Evolutionary conservation across 371 early-diverging fungal genomes (phyloP).

Genomic region (Apophysomyces elegans): DNA sequence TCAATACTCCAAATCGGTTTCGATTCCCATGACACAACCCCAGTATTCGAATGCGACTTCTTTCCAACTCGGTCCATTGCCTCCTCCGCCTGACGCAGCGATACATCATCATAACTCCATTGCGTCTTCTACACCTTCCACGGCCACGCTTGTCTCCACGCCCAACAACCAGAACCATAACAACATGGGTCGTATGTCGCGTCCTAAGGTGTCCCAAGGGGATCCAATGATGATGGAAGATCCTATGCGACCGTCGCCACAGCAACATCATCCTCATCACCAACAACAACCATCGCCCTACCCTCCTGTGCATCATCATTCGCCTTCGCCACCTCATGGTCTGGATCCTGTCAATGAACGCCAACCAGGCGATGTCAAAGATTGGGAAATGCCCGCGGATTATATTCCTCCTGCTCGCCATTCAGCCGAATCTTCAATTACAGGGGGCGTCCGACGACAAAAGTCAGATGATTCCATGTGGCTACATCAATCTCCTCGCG

Average conservation of each 20-base stretch:
- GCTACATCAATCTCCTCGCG: slow-evolving; percentile 29
- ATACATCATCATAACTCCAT: slow-evolving; percentile 16
- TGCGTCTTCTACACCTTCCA: slow-evolving; percentile 17
- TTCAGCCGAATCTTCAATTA: slow-evolving; percentile 4
- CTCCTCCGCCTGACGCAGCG: slow-evolving; percentile 16
- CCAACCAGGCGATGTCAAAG: slow-evolving; percentile 10
- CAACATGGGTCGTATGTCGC: slow-evolving; percentile 3
- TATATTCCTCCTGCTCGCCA: slow-evolving; percentile 8
- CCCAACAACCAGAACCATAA: slow-evolving; percentile 6
- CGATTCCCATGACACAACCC: slow-evolving; percentile 11
- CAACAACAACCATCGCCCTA: neutral
- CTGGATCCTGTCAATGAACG: slow-evolving; percentile 2
- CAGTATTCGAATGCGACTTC: slow-evolving; percentile 8
- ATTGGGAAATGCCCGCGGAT: slow-evolving; percentile 15
- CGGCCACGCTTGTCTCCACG: slow-evolving; percentile 19
- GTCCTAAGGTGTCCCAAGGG: slow-evolving; percentile 6
- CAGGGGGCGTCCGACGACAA: slow-evolving; percentile 17
- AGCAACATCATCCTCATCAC: neutral
- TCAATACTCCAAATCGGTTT: slow-evolving; percentile 21
- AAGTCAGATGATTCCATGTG: slow-evolving; percentile 30
- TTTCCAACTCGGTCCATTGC: slow-evolving; percentile 13
- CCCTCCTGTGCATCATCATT: too few relatives aligned
- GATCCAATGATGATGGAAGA: slow-evolving; percentile 11
- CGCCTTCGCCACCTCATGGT: neutral
- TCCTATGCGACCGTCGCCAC: neutral